These are phyloP conservation scores for Bryoglossum gracile DNA, from an alignment of 495 filamentous ascomycete species.

Conservation along the genomic window DNA sequence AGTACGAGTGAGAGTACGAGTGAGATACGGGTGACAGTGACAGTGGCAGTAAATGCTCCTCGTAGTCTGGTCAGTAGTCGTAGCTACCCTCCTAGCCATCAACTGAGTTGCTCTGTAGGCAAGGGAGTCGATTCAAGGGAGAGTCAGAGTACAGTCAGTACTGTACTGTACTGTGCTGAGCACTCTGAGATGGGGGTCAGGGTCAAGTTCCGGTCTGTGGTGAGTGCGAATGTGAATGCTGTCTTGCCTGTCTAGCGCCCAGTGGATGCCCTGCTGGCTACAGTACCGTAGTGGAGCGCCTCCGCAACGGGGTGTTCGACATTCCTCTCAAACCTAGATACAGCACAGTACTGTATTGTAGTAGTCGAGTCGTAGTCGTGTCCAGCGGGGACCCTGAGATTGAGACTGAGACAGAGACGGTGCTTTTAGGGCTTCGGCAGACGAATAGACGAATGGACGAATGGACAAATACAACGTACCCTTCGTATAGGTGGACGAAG, in stretches of 20 bases:
- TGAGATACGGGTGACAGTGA: neutral
- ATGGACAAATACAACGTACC: neutral
- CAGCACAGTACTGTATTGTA: too few relatives aligned
- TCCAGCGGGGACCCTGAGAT: constrained; percentile 6
- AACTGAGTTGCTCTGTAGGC: neutral
- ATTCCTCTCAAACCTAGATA: too few relatives aligned
- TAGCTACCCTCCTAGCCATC: neutral
- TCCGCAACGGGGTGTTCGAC: neutral
- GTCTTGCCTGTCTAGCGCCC: too few relatives aligned
- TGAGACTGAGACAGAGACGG: neutral
- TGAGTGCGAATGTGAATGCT: too few relatives aligned
- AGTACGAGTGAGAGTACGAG: neutral
- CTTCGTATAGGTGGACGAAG: neutral
- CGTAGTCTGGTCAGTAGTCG: neutral
- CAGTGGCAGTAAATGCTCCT: neutral
- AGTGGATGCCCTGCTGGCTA: too few relatives aligned
- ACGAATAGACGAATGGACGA: neutral
- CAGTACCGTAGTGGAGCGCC: neutral
- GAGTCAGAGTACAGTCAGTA: neutral
- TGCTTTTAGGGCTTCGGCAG: neutral
- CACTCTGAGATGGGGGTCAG: too few relatives aligned
- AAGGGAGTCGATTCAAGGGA: neutral
- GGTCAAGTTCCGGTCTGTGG: too few relatives aligned
- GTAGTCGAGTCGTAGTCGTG: too few relatives aligned
- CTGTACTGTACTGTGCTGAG: too few relatives aligned